These are phyloP conservation scores for Backusella psychrophila DNA, from an alignment of 192 early-diverging fungal genomes.

Conservation along the genomic window DNA sequence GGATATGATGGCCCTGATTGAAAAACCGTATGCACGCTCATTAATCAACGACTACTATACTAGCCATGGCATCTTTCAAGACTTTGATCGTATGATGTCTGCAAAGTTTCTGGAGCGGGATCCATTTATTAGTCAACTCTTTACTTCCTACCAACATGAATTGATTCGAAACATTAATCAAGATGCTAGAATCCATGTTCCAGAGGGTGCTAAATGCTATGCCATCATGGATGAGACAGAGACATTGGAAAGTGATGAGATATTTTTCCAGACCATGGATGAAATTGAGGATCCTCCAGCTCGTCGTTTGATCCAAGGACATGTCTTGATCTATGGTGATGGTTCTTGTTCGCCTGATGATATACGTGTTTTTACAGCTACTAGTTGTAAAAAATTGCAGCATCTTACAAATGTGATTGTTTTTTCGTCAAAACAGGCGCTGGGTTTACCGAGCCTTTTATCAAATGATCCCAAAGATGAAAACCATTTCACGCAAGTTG, in stretches of 20 bases:
- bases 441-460: slow-evolving; percentile 65
- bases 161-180: slow-evolving; percentile 46
- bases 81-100: slow-evolving; percentile 26
- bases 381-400: slow-evolving; percentile 36
- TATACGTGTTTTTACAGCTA: slow-evolving; percentile 46
- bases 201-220: slow-evolving; percentile 49
- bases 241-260: slow-evolving; percentile 35
- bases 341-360: slow-evolving; percentile 60
- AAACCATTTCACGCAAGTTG: slow-evolving; percentile 55
- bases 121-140: slow-evolving; percentile 43
- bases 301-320: slow-evolving; percentile 33
- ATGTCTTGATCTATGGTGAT: slow-evolving; percentile 41
- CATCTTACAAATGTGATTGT: slow-evolving; percentile 65
- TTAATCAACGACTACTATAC: slow-evolving; percentile 32
- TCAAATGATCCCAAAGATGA: slow-evolving; percentile 73
- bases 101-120: slow-evolving; percentile 46
- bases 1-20: slow-evolving; percentile 29
- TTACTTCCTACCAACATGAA: slow-evolving; percentile 38
- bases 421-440: slow-evolving; percentile 58
- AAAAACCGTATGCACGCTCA: slow-evolving; percentile 14
- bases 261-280: slow-evolving; percentile 44
- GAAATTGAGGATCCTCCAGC: slow-evolving; percentile 16
- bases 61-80: slow-evolving; percentile 26
- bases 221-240: slow-evolving; percentile 56
- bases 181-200: slow-evolving; percentile 49